Base-by-base conservation (phyloP, 495 filamentous ascomycete genomes). In the Xylaria scruposa region DNA sequence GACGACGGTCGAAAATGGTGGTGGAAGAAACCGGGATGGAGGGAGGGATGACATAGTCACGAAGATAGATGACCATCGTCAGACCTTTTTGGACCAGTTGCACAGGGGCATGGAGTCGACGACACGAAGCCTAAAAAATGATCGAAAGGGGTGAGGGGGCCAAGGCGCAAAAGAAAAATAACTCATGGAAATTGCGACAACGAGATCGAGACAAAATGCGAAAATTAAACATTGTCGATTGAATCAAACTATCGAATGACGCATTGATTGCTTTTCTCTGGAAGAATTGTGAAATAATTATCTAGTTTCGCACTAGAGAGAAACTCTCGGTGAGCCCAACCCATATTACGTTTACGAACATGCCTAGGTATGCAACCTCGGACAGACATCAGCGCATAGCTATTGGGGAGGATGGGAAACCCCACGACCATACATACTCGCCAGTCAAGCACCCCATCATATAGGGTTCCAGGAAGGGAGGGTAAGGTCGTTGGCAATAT, bases 141-240 rank as follows among this genome's bases (percentile, higher is more conserved):
- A 36, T 38, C 17, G n/a, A 63, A 33, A 26, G 33, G 60, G 60
- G 60, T 5, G 47, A 68, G 15, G 53, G 68, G 36, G 60, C 47
- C 38, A 44, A 63, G 56, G 68, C 29, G 65, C 68, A 70, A 70
- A 70, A 70, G 68, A 33, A 70, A 70, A 64, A 70, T 44, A 64
- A 64, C 47, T 63, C 68, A 46, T n/a, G 56, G 62, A 36, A 44
- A 21, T 19, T 38, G 66, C 36, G 36, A 46, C 49, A 29, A 63
- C 59, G 17, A 24, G 29, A 64, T 46, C 47, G 53, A 5, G 47
- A 6, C 60, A 70, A 24, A 70, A 44, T 44, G 68, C 19, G 21
- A 42, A 42, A 64, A 70, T 53, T 51, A 64, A 46, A 56, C 33
- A 29, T 56, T 56, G 31, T 64, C 58, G 38, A 54, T 64, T 56